Evolutionary conservation across 129 eudicot genomes (phyloP).

Genomic region (Cynara cardunculus): DNA sequence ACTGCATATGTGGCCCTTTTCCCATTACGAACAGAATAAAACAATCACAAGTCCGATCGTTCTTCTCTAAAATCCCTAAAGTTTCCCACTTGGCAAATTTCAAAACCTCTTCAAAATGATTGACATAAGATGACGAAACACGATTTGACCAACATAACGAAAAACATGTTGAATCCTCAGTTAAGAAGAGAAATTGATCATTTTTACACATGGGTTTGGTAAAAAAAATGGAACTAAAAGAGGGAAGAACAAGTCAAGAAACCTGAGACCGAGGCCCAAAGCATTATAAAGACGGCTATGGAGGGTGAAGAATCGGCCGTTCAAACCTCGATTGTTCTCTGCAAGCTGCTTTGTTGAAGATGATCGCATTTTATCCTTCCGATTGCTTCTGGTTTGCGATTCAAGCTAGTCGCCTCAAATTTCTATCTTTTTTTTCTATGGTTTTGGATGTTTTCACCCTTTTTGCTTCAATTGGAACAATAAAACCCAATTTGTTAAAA

Average conservation of each 20-base stretch:
- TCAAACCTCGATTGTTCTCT: slow-evolving; percentile 49
- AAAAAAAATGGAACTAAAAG: background rate
- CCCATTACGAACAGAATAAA: background rate
- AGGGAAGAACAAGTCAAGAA: background rate
- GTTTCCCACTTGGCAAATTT: background rate
- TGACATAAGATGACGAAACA: background rate
- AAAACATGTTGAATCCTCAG: background rate
- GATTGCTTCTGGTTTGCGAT: slow-evolving; percentile 4
- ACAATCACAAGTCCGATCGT: background rate
- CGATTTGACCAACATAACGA: background rate
- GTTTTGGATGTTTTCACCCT: no score
- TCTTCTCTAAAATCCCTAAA: background rate
- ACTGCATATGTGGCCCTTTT: background rate
- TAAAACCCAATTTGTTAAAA: background rate
- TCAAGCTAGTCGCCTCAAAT: no score
- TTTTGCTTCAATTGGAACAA: no score
- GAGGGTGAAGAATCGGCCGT: slow-evolving; percentile 48
- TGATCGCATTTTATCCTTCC: slow-evolving; percentile 34
- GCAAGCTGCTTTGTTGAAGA: slow-evolving; percentile 41
- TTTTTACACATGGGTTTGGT: background rate
- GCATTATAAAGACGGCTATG: slow-evolving; percentile 69
- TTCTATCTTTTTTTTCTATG: background rate
- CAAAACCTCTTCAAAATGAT: slow-evolving; percentile 3
- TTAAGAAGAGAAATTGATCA: background rate
- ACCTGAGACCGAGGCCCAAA: slow-evolving; percentile 60